Base-by-base conservation (phyloP, 75 land plant genomes). In the Cunninghamia lanceolata region DNA sequence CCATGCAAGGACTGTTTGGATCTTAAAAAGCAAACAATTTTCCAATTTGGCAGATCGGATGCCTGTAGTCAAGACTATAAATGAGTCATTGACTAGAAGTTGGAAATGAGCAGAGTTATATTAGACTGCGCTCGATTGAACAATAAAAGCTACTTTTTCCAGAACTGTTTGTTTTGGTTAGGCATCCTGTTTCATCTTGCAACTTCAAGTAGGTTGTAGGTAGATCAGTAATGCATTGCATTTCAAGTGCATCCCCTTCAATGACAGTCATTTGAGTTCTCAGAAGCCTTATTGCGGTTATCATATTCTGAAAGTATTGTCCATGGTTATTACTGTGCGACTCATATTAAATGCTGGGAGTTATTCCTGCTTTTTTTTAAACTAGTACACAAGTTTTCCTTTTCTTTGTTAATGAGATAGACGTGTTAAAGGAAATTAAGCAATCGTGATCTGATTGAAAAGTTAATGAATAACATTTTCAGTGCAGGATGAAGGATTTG, bases 41-140 rank as follows among this genome's bases (percentile, higher is more conserved):
- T 45, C 30, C 50, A 45, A 45, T 45, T 80, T 80, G 82, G 82
- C 50, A 45, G 50, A 80, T 43, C 38, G 43, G 9, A 21, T 78
- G 82, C 16, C 82, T 80, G 75, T 80, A 28, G 82, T 80, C 30
- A 42, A 80, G 32, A 25, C 46, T 80, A 50, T 80, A 80, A 43
- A 73, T 13, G 82, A 80, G n/a, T 43, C 40, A 80, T 45, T 38
- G 46, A 10, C 14, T 80, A 28, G 47, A 80, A 80, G 21, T 30
- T 80, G 82, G 82, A 80, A 28, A 17, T 45, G 68, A 63, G 21
- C 68, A 63, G 32, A 45, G 82, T n/a, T 40, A 77, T 39, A 17
- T 77, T 19, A 40, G 43, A 2, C 46, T 6, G 81, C 9, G 13
- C 81, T 77, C 39, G 42, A 40, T 17, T 45, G 7, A 78, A 40